Base-by-base conservation (phyloP, 495 filamentous ascomycete genomes). In the Letharia columbiana region DNA sequence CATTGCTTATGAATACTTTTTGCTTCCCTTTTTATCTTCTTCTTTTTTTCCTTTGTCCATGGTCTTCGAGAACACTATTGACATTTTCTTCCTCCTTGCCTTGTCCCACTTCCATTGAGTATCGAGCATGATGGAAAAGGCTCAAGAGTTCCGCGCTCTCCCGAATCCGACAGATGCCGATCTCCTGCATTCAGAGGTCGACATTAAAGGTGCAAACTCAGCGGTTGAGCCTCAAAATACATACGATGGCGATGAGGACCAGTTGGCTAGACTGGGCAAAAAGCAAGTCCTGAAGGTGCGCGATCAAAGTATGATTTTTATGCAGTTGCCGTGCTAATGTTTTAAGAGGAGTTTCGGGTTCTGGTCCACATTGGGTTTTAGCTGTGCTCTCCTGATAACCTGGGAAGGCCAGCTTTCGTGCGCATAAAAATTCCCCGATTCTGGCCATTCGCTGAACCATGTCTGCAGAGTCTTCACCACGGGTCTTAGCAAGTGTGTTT, bases 331-430 rank as follows among this genome's bases (percentile, higher is more conserved):
- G 4, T 15, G 23, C 52, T 56, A 12, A 52, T 5, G 39, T 5
- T 0, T 11, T 4, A 1, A 75, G 70, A 71, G 80, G 54, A 76
- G 75, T 58, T 82, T 79, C 63, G 74, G 73, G 23, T 76, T 80
- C 68, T 72, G 80, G 68, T 79, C 77, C 0, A 80, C 77, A 47
- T 65, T 82, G 33, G 80, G 79, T 0, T 77, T 82, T 35, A 76
- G 75, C 3, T 77, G 73, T 35, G 76, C 77, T 5, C 73, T 76
- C 18, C 66, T 81, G 71, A 65, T 73, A 4, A 80, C 80, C 0
- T 81, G 77, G 79, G 79, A 82, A 63, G 78, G 73, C 28, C 67
- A 68, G 35, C 65, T 75, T 11, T 65, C 65, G 73, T 74, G 37
- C 49, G 71, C n/a, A 44, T 56, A 20, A 56, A 0, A 6, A 4